A percentile compares a stretch with the other conserved stretches of the same genome.
Evolutionary conservation across 768 basidiomycete species (phyloP).

Genomic region (Termitomyces sp.): DNA sequence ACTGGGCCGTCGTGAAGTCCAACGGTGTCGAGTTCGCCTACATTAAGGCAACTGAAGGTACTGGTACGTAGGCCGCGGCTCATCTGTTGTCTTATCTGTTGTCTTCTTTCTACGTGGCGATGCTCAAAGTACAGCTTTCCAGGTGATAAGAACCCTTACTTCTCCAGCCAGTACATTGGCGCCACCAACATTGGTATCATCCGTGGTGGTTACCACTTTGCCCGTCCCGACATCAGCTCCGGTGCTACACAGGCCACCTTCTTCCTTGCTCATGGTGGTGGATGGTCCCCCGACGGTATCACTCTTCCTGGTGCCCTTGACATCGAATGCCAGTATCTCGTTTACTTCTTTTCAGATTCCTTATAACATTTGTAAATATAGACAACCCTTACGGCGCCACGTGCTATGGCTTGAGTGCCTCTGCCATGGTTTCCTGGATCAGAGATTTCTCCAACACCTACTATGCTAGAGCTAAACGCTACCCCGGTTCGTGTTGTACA

Average conservation of each 20-base stretch:
- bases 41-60: slow-evolving; percentile 63
- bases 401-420: slow-evolving; percentile 51
- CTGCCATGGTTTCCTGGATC: slow-evolving; percentile 64
- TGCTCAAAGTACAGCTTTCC: background rate
- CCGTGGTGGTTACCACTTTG: slow-evolving; percentile 41
- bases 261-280: slow-evolving; percentile 53
- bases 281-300: slow-evolving; percentile 19
- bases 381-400: slow-evolving; percentile 47
- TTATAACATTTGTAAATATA: slow-evolving; percentile 18
- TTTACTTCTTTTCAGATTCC: background rate
- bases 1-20: slow-evolving; percentile 48
- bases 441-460: slow-evolving; percentile 60
- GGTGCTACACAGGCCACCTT: slow-evolving; percentile 58
- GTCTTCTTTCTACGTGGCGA: background rate
- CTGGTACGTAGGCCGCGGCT: slow-evolving; percentile 12
- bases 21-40: slow-evolving; percentile 54
- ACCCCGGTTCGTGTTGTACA: slow-evolving; percentile 32
- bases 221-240: slow-evolving; percentile 46
- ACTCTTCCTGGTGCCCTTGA: slow-evolving; percentile 65
- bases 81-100: too few relatives aligned
- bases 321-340: slow-evolving; percentile 47
- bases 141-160: slow-evolving; percentile 39
- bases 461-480: slow-evolving; percentile 39
- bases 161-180: slow-evolving; percentile 49
- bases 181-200: slow-evolving; percentile 54